These are phyloP conservation scores for Candida patagonica DNA, from an alignment of 805 yeast genomes.

Conservation along the genomic window DNA sequence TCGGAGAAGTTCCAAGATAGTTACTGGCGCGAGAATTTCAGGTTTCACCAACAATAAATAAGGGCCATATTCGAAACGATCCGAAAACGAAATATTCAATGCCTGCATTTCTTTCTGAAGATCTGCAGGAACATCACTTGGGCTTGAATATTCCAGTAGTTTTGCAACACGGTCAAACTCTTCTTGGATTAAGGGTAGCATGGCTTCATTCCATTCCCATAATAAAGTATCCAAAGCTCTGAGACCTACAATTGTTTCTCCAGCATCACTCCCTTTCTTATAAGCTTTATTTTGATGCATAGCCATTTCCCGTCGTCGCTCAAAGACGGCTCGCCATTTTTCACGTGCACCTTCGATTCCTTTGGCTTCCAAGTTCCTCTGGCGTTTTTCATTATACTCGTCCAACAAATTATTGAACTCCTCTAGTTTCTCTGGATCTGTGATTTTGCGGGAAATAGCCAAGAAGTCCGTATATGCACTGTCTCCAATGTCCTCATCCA, in stretches of 20 bases:
- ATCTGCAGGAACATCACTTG: conserved; percentile 17
- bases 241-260: conserved; percentile 28
- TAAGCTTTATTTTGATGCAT: conserved; percentile 3
- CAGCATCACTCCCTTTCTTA: conserved; percentile 21
- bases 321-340: conserved; percentile 81
- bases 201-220: conserved; percentile 74
- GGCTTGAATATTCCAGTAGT: conserved; percentile 25
- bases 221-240: conserved; percentile 61
- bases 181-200: conserved; percentile 60
- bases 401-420: conserved; percentile 62
- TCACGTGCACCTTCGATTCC: conserved; percentile 80
- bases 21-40: conserved; percentile 72
- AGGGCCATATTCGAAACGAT: conserved; percentile 54
- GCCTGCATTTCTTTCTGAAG: conserved; percentile 10
- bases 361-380: conserved; percentile 61
- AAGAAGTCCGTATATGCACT: conserved; percentile 50
- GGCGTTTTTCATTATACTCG: conserved; percentile 64
- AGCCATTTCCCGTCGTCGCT: conserved; percentile 22
- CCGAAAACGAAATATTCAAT: conserved; percentile 15
- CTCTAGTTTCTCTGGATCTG: conserved; percentile 23
- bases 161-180: conserved; percentile 52
- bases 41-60: conserved; percentile 63
- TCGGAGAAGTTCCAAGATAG: conserved; percentile 74
- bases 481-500: conserved; percentile 25
- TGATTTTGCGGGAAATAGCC: conserved; percentile 45